Conservation (phyloP, 2,329 filamentous ascomycete species). For the Dothideomycetes sp. region DNA sequence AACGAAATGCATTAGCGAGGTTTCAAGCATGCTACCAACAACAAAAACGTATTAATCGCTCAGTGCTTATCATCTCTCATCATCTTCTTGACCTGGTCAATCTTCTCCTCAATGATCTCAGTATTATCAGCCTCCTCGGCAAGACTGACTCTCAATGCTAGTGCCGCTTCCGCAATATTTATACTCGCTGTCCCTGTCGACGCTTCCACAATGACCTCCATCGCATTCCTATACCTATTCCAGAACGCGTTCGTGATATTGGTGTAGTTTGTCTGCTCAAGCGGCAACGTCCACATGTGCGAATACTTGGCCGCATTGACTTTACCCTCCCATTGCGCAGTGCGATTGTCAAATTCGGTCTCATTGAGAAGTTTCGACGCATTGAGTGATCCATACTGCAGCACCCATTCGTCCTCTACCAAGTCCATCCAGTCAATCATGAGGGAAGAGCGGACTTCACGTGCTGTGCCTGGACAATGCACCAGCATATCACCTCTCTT, state of each 20-base stretch:
- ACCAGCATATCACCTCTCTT: neutral
- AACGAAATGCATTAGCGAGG: no score
- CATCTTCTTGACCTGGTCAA: neutral
- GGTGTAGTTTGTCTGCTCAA: neutral
- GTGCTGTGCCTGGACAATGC: constrained; percentile 1
- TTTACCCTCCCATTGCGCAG: neutral
- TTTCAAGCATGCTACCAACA: no score
- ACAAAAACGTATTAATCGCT: no score
- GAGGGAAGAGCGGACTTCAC: neutral
- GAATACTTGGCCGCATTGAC: neutral
- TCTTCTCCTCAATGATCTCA: neutral
- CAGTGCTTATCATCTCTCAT: neutral
- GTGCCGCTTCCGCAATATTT: neutral
- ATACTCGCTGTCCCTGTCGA: neutral
- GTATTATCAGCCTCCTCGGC: constrained; percentile 1
- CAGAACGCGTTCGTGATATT: constrained; percentile 1
- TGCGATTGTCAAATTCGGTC: neutral
- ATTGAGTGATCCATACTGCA: neutral
- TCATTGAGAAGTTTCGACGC: neutral
- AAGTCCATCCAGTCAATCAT: constrained; percentile 4
- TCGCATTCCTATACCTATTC: neutral
- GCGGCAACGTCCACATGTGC: neutral
- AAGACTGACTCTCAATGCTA: neutral
- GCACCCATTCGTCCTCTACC: neutral
- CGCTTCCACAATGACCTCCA: neutral